Evolutionary conservation across 768 basidiomycete genomes (phyloP).

Genomic region (Glaciozyma antarctica): DNA sequence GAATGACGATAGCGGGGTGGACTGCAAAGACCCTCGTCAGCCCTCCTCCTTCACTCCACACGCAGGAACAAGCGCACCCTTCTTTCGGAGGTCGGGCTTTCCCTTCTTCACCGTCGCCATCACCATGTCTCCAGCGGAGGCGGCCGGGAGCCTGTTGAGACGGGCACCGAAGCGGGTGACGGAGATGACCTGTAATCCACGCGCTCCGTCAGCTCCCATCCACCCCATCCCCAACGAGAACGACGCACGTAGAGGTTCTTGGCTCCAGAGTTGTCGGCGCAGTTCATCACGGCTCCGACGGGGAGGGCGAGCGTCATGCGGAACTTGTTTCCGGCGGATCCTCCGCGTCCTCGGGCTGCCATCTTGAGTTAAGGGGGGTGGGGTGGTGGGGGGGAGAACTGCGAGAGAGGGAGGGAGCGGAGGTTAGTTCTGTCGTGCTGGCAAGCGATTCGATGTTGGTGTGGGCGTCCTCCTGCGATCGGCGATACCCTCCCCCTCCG

Average conservation of each 20-base stretch:
- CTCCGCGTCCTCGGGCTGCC: slow-evolving; percentile 43
- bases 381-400: not conserved
- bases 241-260: slow-evolving; percentile 65
- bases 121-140: slow-evolving; percentile 65
- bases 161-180: slow-evolving; percentile 91
- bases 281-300: slow-evolving; percentile 56
- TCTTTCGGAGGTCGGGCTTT: slow-evolving; percentile 98
- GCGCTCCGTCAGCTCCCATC: not conserved
- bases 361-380: slow-evolving; percentile 21
- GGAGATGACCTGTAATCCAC: slow-evolving; percentile 58
- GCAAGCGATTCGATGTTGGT: not conserved
- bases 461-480: not conserved
- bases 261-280: slow-evolving; percentile 95
- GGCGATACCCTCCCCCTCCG: no score
- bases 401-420: not conserved
- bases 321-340: slow-evolving; percentile 88
- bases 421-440: not conserved
- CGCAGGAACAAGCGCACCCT: slow-evolving; percentile 56
- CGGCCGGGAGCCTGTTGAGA: slow-evolving; percentile 94
- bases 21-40: slow-evolving; percentile 46
- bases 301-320: slow-evolving; percentile 74
- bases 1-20: slow-evolving; percentile 92
- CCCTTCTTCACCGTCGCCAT: slow-evolving; percentile 99
- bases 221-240: not conserved
- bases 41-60: no score